Evolutionary conservation across 148 eudicot species (phyloP), one percentile per base, ranked within the genome.

Genomic region (Mesembryanthemum crystallinum): DNA sequence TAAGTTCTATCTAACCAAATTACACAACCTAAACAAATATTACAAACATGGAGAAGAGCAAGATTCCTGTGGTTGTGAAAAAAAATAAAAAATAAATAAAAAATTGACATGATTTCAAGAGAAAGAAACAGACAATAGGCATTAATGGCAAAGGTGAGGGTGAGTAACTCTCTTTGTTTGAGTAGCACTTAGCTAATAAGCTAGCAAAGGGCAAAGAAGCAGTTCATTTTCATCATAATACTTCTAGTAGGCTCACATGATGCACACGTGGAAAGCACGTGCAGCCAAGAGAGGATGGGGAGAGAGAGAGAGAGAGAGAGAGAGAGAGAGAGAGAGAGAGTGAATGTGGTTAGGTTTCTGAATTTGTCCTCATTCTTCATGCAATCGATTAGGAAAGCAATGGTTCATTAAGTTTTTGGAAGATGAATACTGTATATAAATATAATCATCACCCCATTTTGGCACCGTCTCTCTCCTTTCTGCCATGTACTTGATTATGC

Each of bases 381-480:
- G 82, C 61, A 82, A 80, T 80, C 77, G 80, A 85, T 80, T 79
- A 66, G 35, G 35, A 61, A 67, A 79, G 24, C 77, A 59, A 47
- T 72, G 75, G 29, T 58, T 54, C 49, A 70, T 77, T 60, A n/a
- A 25, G n/a, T n/a, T 61, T 63, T 61, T 69, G 69, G 79, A 81
- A 73, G 72, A 76, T 73, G 82, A 75, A 65, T 58, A 75, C n/a
- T n/a, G n/a, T n/a, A n/a, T n/a, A n/a, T n/a, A n/a, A n/a, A n/a
- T n/a, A n/a, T n/a, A n/a, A n/a, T 55, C 52, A 54, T 35, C 33
- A 42, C 54, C 59, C 63, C 47, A 24, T 49, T 8, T 65, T 65
- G 45, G 23, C 47, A 65, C 69, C 69, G 13, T 37, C 45, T 69
- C 32, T 67, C 54, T 24, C 15, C 27, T n/a, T 43, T 27, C 60